Evolutionary conservation across 345 rosid species (phyloP).

Genomic region (Iberis pinnata): DNA sequence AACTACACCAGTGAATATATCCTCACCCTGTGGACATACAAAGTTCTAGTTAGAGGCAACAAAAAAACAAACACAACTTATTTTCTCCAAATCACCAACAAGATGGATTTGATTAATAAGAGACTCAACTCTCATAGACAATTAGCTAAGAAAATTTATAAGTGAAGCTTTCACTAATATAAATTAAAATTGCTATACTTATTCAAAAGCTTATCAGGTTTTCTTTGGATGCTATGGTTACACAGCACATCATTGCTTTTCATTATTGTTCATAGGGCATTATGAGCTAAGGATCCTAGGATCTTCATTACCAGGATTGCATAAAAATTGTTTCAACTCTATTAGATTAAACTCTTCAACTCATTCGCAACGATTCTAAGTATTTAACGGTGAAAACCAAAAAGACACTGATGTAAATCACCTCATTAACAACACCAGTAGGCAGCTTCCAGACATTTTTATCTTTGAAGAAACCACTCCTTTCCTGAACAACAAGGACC

Average conservation of each 20-base stretch:
- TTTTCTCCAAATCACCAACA: background rate
- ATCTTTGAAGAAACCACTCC: slow-evolving; percentile 44
- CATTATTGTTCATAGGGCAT: too few species aligned
- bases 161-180: background rate
- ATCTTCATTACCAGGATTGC: too few species aligned
- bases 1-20: slow-evolving; percentile 47
- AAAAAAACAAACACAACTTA: background rate
- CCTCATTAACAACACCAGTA: slow-evolving; percentile 70
- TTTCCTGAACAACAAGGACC: slow-evolving; percentile 87
- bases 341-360: background rate
- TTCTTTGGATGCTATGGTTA: too few species aligned
- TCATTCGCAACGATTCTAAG: background rate
- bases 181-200: too few species aligned
- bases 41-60: slow-evolving; percentile 4
- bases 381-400: too few species aligned
- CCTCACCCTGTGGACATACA: slow-evolving; percentile 54
- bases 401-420: slow-evolving; percentile 17
- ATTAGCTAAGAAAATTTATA: background rate
- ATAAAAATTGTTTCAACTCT: background rate
- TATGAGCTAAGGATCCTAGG: too few species aligned
- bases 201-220: too few species aligned
- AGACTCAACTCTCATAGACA: background rate
- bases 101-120: background rate
- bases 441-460: slow-evolving; percentile 73
- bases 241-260: too few species aligned